These are phyloP conservation scores for Stentor coeruleus DNA, from an alignment of 73 alveolate genomes.

Conservation along the genomic window DNA sequence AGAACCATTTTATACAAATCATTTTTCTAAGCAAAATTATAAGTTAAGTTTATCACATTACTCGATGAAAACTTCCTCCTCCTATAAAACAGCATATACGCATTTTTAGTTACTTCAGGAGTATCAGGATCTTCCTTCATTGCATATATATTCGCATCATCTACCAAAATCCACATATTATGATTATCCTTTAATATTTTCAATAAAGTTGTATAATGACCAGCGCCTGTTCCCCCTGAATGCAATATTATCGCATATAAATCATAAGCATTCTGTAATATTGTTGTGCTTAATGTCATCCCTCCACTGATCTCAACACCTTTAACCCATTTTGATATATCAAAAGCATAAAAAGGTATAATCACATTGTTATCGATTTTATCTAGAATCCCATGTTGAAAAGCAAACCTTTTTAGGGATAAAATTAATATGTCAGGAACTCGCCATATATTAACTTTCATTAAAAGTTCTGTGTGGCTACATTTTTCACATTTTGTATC, in stretches of 20 bases:
- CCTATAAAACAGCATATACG: constrained; percentile 65
- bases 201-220: constrained; percentile 65
- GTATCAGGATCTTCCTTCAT: constrained; percentile 27
- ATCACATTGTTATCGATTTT: constrained; percentile 67
- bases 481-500: constrained; percentile 29
- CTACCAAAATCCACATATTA: constrained; percentile 60
- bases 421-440: constrained; percentile 70
- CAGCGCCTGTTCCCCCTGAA: constrained; percentile 51
- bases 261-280: constrained; percentile 45
- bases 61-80: constrained; percentile 58
- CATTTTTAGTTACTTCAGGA: constrained; percentile 48
- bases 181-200: constrained; percentile 27
- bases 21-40: constrained; percentile 32
- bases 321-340: constrained; percentile 39
- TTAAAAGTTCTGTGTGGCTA: constrained; percentile 24
- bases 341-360: constrained; percentile 57
- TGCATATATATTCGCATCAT: constrained; percentile 45
- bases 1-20: no score
- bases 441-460: constrained; percentile 25
- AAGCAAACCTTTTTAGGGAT: constrained; percentile 66
- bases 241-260: constrained; percentile 69
- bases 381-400: constrained; percentile 58
- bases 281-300: constrained; percentile 10
- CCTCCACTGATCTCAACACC: constrained; percentile 23
- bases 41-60: constrained; percentile 51